Percentiles rank a stretch among this genome's conserved stretches.
Evolutionary conservation across 495 filamentous ascomycete species (phyloP).

Genomic region (Aspergillus conjunctus): DNA sequence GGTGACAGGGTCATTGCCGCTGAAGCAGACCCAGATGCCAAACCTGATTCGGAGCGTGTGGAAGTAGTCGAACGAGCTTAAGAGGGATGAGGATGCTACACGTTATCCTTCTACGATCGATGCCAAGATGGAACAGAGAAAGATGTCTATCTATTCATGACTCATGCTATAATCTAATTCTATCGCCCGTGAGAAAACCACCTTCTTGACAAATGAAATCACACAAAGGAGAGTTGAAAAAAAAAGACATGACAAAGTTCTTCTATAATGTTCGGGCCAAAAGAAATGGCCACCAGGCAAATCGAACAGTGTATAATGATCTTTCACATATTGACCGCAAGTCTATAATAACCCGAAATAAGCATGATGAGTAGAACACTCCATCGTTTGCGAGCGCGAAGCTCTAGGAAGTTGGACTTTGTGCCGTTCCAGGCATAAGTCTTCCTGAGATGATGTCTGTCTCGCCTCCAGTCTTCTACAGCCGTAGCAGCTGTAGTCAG

Average conservation of each 20-base stretch:
- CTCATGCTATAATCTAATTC: neutral
- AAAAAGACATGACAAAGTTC: neutral
- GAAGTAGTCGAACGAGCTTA: slow-evolving; percentile 18
- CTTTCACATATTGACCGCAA: no score
- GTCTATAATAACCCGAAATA: no score
- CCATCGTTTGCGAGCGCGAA: no score
- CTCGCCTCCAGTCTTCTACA: no score
- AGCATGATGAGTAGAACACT: no score
- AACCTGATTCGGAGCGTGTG: slow-evolving; percentile 21
- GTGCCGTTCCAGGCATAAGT: no score
- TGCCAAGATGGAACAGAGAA: neutral
- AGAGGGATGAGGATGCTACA: neutral
- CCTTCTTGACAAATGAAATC: neutral
- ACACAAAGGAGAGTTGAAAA: neutral
- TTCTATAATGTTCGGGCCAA: neutral
- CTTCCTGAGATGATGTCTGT: no score
- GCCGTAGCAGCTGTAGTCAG: no score
- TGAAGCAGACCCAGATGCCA: slow-evolving; percentile 29
- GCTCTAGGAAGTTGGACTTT: no score
- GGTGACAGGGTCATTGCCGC: slow-evolving; percentile 55
- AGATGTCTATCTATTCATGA: neutral
- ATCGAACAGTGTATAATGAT: neutral
- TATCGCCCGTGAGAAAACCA: neutral
- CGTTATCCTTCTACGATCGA: neutral
- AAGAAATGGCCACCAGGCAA: neutral